Evolutionary conservation across 257 asterid genomes (phyloP).

Genomic region (Rubia yunnanensis): DNA sequence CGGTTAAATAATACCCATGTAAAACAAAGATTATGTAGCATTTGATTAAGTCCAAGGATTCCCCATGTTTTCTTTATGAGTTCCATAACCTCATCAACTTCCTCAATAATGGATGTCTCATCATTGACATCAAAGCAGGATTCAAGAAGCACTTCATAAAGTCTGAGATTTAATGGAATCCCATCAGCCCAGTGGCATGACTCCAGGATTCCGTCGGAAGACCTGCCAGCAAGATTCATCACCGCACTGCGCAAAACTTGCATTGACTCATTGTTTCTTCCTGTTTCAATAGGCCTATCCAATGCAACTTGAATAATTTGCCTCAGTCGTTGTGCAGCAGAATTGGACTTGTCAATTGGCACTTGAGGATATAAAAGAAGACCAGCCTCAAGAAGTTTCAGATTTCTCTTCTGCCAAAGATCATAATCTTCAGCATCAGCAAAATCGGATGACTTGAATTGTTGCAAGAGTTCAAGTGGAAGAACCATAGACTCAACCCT

Average conservation of each 20-base stretch:
- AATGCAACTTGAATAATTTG: constrained; percentile 75
- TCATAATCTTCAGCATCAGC: constrained; percentile 73
- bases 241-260: constrained; percentile 92
- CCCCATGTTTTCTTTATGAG: constrained; percentile 95
- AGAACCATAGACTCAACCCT: constrained; percentile 69
- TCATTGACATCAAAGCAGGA: constrained; percentile 77
- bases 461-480: constrained; percentile 94
- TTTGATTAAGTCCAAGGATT: constrained; percentile 73
- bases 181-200: constrained; percentile 99
- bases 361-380: constrained; percentile 79
- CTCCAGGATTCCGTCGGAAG: constrained; percentile 68
- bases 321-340: constrained; percentile 66
- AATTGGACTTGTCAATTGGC: constrained; percentile 64
- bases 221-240: constrained; percentile 65
- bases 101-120: constrained; percentile 74
- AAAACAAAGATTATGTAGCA: constrained; percentile 85
- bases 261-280: constrained; percentile 91
- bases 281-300: constrained; percentile 93
- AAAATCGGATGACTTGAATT: constrained; percentile 92
- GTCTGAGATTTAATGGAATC: constrained; percentile 78
- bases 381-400: constrained; percentile 85
- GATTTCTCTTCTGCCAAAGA: constrained; percentile 95
- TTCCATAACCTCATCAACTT: constrained; percentile 91
- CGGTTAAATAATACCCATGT: constrained; percentile 90
- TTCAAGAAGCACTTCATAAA: constrained; percentile 85